These are phyloP conservation scores for Aureoboletus auriporus DNA, from an alignment of 768 basidiomycete genomes.

Conservation along the genomic window DNA sequence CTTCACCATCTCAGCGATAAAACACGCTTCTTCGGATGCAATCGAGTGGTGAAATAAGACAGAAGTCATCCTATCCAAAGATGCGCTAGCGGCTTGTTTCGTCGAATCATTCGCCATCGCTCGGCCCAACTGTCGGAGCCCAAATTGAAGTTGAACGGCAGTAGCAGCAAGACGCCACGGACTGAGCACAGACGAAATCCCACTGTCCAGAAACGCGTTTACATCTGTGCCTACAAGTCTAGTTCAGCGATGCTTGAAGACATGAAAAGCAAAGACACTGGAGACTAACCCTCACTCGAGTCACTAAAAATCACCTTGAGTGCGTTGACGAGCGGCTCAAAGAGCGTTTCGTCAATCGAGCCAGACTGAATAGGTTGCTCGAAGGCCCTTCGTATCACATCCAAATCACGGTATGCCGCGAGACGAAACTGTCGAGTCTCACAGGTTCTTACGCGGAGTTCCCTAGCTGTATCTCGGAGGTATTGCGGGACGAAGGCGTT, in stretches of 20 bases:
- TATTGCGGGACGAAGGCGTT: constrained; percentile 48
- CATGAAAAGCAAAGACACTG: too few species aligned
- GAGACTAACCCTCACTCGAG: constrained; percentile 47
- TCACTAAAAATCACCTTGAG: constrained; percentile 66
- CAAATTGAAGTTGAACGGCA: constrained; percentile 73
- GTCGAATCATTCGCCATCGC: constrained; percentile 55
- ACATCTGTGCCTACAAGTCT: constrained; percentile 34
- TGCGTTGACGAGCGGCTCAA: constrained; percentile 62
- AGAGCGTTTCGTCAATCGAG: constrained; percentile 45
- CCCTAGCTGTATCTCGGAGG: constrained; percentile 44
- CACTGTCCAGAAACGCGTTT: constrained; percentile 51
- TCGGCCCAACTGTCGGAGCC: constrained; percentile 68
- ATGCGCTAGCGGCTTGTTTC: constrained; percentile 50
- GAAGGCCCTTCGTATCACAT: constrained; percentile 64
- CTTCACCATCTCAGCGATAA: constrained; percentile 77
- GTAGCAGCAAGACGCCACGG: constrained; percentile 85
- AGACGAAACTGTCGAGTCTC: constrained; percentile 65
- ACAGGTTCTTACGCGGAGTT: constrained; percentile 57
- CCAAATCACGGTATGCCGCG: constrained; percentile 72
- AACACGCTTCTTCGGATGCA: constrained; percentile 75
- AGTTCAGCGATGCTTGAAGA: not conserved
- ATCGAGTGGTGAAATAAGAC: constrained; percentile 71
- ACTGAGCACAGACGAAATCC: constrained; percentile 63
- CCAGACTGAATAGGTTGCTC: constrained; percentile 55
- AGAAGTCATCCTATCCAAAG: constrained; percentile 61